Evolutionary conservation across 345 rosid genomes (phyloP), one percentile per base, ranked within the genome.

Genomic region (Mallotus nudiflorus): DNA sequence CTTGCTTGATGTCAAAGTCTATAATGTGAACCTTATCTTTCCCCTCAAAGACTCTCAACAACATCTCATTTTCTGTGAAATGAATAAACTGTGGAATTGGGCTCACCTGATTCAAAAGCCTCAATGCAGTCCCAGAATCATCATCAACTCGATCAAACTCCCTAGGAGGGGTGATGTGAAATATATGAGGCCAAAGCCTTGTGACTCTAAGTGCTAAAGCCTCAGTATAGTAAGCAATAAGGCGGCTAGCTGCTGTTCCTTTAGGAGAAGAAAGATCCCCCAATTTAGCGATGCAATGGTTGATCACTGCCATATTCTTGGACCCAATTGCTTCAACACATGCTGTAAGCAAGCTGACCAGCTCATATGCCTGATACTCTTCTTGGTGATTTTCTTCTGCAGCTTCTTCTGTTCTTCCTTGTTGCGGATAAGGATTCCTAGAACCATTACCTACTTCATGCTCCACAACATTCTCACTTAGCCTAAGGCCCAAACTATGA

Each of bases 1-100:
- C 99, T 85, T 92, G 99, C 91, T 88, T 90, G 75, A 92, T 88
- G 84, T 90, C 99, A 28, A 95, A 95, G 74, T 95, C 99, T 24
- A 95, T 90, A 4, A 95, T 81, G 82, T 95, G 99, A 55, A 95
- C 85, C 80, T 89, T 85, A 75, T 92, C 98, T 82, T 89, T 89
- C 66, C 98, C 97, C 72, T 95, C 94, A 20, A 95, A 92, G 18
- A 96, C 96, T 80, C 97, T 85, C 72, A 90, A 73, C 80, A 95
- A 63, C 42, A 95, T 87, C 94, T 92, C 98, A 67, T 95, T 95
- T 18, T 90, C 82, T 19, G 99, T 90, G 83, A 89, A 95, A 67
- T 95, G 98, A 72, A 95, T 78, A 73, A 92, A 95, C 81, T 87
- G 92, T 2, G 94, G 97, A 71, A 95, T 90, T 10, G 98, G 99